A percentile compares a stretch with the other conserved stretches of the same genome.
Evolutionary conservation across 768 basidiomycete species (phyloP).

Genomic region (Russula foetens): DNA sequence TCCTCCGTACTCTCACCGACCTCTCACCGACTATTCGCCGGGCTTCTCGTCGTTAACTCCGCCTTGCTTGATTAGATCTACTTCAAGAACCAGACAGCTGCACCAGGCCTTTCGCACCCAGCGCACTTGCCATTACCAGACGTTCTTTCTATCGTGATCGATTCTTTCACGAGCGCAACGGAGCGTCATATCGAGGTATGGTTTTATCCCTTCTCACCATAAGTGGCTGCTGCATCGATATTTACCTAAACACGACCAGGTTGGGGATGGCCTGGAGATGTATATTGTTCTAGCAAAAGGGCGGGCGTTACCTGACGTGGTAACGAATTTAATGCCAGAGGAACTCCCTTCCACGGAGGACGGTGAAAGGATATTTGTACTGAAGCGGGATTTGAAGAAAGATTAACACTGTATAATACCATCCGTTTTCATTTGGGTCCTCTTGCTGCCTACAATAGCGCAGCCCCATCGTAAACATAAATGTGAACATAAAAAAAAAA

Average conservation of each 20-base stretch:
- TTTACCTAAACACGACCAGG: constrained; percentile 37
- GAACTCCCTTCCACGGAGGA: constrained; percentile 56
- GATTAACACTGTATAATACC: constrained; percentile 37
- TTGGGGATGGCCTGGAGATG: constrained; percentile 93
- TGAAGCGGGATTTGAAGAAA: constrained; percentile 76
- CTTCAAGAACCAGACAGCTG: constrained; percentile 89
- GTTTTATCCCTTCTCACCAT: constrained; percentile 10
- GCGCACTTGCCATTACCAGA: constrained; percentile 71
- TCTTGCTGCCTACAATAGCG: no score
- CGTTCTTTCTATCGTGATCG: constrained; percentile 83
- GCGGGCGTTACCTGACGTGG: constrained; percentile 50
- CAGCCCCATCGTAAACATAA: no score
- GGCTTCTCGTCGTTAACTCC: constrained; percentile 23
- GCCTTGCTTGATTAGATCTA: constrained; percentile 60
- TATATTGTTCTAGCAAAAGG: constrained; percentile 75
- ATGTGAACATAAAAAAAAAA: not conserved
- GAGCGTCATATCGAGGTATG: constrained; percentile 95
- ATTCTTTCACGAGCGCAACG: constrained; percentile 95
- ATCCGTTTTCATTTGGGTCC: not conserved
- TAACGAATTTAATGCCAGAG: constrained; percentile 45
- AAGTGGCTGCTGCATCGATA: not conserved
- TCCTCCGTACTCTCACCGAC: not conserved
- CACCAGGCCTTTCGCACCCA: constrained; percentile 66
- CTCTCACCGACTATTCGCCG: constrained; percentile 37
- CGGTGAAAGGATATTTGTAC: constrained; percentile 68